phyloP scores from a whole-genome alignment of 345 rosid species.

The Mercurialis annua region DNA sequence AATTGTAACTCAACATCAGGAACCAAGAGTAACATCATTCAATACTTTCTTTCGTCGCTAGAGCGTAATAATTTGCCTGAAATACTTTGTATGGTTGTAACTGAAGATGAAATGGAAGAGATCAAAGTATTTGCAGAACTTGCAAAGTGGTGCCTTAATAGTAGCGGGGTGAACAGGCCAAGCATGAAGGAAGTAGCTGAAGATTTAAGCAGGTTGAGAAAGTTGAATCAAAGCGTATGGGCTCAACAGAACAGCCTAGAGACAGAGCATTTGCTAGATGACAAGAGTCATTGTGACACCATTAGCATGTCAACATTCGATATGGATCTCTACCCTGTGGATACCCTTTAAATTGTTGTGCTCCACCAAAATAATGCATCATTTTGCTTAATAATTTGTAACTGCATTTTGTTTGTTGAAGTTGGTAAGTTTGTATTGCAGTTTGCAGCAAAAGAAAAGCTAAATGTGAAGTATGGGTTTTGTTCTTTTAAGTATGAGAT shows the following conservation, averaged over 20 bases:
- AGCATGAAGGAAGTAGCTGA: slow-evolving; percentile 17
- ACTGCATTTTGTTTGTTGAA: too few relatives aligned
- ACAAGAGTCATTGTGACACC: too few relatives aligned
- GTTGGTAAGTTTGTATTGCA: too few relatives aligned
- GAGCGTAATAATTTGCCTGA: neutral
- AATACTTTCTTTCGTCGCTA: slow-evolving; percentile 17
- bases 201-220: slow-evolving; percentile 10
- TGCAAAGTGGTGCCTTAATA: slow-evolving; percentile 7
- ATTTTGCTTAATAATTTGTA: too few relatives aligned
- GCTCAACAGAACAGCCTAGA: neutral
- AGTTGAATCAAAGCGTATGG: neutral
- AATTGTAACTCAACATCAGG: neutral
- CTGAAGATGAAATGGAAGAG: slow-evolving; percentile 20
- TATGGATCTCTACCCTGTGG: too few relatives aligned
- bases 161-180: slow-evolving; percentile 9
- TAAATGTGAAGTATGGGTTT: too few relatives aligned
- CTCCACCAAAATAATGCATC: too few relatives aligned
- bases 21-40: slow-evolving; percentile 15
- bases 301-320: too few relatives aligned
- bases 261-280: neutral
- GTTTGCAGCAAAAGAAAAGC: too few relatives aligned
- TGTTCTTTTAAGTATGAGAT: too few relatives aligned
- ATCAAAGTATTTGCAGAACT: slow-evolving; percentile 22
- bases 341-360: too few relatives aligned
- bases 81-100: slow-evolving; percentile 2